A percentile compares a stretch with the other conserved stretches of the same genome.
These are phyloP conservation scores for Pugionium cornutum DNA, from an alignment of 345 rosid genomes.

Conservation along the genomic window DNA sequence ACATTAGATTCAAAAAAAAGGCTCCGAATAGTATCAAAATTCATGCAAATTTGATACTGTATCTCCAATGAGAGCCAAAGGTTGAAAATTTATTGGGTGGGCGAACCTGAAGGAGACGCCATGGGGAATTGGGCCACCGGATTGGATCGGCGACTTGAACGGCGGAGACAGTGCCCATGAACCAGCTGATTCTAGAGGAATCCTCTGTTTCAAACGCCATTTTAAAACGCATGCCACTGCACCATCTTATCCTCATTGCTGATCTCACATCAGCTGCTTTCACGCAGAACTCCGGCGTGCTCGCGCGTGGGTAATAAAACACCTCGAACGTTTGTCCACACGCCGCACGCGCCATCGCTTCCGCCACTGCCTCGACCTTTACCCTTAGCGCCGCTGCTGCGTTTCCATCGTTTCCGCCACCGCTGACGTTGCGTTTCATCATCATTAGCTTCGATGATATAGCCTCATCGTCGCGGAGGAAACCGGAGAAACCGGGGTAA, in stretches of 20 bases:
- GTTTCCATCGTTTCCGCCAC: slow-evolving; percentile 32
- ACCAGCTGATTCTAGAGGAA: slow-evolving; percentile 91
- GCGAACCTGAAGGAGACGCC: slow-evolving; percentile 92
- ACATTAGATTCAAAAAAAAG: neutral
- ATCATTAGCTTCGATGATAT: slow-evolving; percentile 26
- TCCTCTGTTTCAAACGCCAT: slow-evolving; percentile 44
- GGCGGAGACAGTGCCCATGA: slow-evolving; percentile 84
- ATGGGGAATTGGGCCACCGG: slow-evolving; percentile 28
- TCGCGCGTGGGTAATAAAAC: slow-evolving; percentile 74
- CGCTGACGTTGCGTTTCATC: slow-evolving; percentile 36
- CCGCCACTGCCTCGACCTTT: slow-evolving; percentile 62
- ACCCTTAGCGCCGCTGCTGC: slow-evolving; percentile 47
- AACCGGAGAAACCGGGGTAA: slow-evolving; percentile 57
- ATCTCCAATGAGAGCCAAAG: too few species aligned
- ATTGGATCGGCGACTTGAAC: slow-evolving; percentile 88
- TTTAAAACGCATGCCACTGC: slow-evolving; percentile 90
- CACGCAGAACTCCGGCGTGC: slow-evolving; percentile 83
- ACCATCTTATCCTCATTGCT: slow-evolving; percentile 82
- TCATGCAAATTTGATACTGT: too few species aligned
- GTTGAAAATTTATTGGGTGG: neutral
- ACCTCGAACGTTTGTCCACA: slow-evolving; percentile 73
- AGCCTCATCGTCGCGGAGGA: slow-evolving; percentile 55
- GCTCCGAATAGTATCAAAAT: too few species aligned
- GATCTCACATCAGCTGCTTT: slow-evolving; percentile 58
- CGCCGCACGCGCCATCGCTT: slow-evolving; percentile 68